Percentiles rank a stretch among this genome's conserved stretches.
Evolutionary conservation across 2,329 filamentous ascomycete species (phyloP).

Genomic region (Diaporthe longicolla): DNA sequence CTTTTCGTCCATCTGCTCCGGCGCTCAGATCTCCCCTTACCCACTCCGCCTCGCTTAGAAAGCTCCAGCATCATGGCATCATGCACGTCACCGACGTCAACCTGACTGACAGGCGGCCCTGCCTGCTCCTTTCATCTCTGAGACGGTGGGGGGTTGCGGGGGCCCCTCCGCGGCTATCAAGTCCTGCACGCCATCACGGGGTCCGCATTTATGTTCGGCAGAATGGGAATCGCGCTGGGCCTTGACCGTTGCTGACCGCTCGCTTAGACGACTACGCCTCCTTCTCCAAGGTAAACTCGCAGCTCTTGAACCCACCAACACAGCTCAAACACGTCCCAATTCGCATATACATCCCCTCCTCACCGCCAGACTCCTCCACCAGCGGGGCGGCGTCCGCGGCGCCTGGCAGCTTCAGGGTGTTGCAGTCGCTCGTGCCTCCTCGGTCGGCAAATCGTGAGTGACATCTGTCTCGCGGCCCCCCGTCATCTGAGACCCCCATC

Average conservation of each 20-base stretch:
- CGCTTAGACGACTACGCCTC: slow-evolving; percentile 76
- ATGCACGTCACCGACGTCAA: slow-evolving; percentile 39
- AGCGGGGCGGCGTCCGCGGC: slow-evolving; percentile 48
- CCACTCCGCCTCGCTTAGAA: slow-evolving; percentile 11
- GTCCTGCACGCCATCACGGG: slow-evolving; percentile 32
- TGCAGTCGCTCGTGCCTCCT: slow-evolving; percentile 81
- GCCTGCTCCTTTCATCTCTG: slow-evolving; percentile 35
- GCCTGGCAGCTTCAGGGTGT: slow-evolving; percentile 73
- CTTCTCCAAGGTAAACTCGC: slow-evolving; percentile 81
- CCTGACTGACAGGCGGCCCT: not conserved
- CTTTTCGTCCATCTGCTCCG: slow-evolving; percentile 23
- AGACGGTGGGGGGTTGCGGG: slow-evolving; percentile 8
- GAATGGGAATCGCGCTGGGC: not conserved
- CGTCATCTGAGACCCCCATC: not conserved
- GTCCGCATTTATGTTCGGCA: slow-evolving; percentile 1
- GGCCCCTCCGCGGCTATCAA: slow-evolving; percentile 5
- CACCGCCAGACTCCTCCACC: slow-evolving; percentile 60
- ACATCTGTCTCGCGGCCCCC: not conserved
- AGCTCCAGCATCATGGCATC: slow-evolving; percentile 13
- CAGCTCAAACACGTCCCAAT: slow-evolving; percentile 88
- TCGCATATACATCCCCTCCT: slow-evolving; percentile 84
- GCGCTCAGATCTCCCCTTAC: slow-evolving; percentile 39
- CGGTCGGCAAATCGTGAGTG: slow-evolving; percentile 54
- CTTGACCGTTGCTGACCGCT: not conserved
- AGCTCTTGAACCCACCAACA: slow-evolving; percentile 81